Base-by-base conservation (phyloP, 1,284 basidiomycete species). In the Fistulinella staudtii region DNA sequence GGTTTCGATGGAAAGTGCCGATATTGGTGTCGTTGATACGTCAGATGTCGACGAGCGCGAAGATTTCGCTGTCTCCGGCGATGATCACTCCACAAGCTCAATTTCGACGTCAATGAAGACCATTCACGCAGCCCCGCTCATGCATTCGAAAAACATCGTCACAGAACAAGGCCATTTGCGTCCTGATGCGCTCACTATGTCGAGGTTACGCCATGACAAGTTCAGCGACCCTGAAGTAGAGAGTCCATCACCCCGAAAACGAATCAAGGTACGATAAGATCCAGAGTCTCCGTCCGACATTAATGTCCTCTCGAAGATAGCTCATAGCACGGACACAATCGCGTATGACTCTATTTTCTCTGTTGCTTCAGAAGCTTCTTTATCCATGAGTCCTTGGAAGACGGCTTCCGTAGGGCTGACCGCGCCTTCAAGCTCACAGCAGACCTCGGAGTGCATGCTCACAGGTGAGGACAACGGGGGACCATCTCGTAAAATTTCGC, bases 21-120 rank as follows among this genome's bases (percentile, higher is more conserved):
- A 78, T 30, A 61, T 70, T 43, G 74, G 78, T 30, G 61, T 70
- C 43, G 74, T 81, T n/a, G 79, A 80, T 55, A 81, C 80, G 10
- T 82, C 79, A 2, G 80, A 82, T 49, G 56, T 66, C 31, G 79
- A 81, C 45, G 79, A 82, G 51, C 67, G 68, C 15, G 76, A 76
- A 53, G 65, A n/a, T n/a, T n/a, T 69, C 10, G 42, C 51, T 22
- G 47, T 55, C 13, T 50, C 50, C 4, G 21, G 43, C 8, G 34
- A 37, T 18, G 37, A 49, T 39, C 38, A 28, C 9, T 39, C 20
- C 4, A n/a, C n/a, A n/a, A 31, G 10, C 27, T 28, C 46, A 15
- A n/a, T 18, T 25, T 40, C 34, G n/a, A 33, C 45, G 20, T 41
- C 39, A 7, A 21, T 18, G 21, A 39, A 42, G 20, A 28, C 3